phyloP scores from a whole-genome alignment of 2,329 filamentous ascomycete genomes.

The Talaromyces sp. region DNA sequence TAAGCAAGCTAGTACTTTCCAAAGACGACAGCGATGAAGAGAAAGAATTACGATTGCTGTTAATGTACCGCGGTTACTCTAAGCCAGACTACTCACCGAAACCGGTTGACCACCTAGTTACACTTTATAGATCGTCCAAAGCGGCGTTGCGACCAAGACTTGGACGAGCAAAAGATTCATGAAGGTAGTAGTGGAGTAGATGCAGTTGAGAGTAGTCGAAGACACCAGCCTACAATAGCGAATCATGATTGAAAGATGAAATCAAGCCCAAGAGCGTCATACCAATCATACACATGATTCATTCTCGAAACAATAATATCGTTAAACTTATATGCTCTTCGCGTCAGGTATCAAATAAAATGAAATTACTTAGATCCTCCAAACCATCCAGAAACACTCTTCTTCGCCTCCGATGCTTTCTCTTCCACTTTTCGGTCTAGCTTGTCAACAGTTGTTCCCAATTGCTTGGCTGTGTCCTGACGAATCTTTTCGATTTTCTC shows the following conservation, averaged over 20 bases:
- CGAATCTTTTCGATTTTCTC: constrained; percentile 58
- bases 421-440: constrained; percentile 80
- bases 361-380: constrained; percentile 41
- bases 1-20: background rate
- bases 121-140: too few relatives aligned
- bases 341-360: background rate
- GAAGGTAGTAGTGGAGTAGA: background rate
- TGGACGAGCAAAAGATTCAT: background rate
- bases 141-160: background rate
- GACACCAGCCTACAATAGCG: background rate
- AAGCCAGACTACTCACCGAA: background rate
- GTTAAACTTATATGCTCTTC: background rate
- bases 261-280: background rate
- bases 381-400: constrained; percentile 81
- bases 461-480: constrained; percentile 58
- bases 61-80: background rate
- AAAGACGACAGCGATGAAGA: background rate
- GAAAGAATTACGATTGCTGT: background rate
- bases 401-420: constrained; percentile 76
- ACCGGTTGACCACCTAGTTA: too few relatives aligned
- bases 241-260: background rate
- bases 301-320: background rate
- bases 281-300: background rate
- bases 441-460: constrained; percentile 63
- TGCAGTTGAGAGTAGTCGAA: background rate